Evolutionary conservation across 2,329 filamentous ascomycete genomes (phyloP), one percentile per base, ranked within the genome.

Genomic region (Nigrospora osmanthi): DNA sequence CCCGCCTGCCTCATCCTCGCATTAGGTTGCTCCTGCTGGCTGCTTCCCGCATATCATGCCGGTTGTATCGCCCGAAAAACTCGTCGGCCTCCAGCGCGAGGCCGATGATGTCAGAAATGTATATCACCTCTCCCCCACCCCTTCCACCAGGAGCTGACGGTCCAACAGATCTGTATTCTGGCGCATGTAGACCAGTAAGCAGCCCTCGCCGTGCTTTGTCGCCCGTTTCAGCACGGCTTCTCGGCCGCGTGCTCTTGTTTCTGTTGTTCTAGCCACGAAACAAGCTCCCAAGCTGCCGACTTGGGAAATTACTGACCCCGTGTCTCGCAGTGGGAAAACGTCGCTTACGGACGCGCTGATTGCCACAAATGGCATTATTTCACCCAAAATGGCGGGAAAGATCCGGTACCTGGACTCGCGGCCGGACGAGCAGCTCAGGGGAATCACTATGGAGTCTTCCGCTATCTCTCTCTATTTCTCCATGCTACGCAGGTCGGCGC

Each of bases 391-490:
- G 59, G 93, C 93, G 46, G 93, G 93, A 64, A 97, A 97, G 74
- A 94, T 98, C 66, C 85, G 93, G 54, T 98, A 97, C 60, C 81
- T 98, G 47, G 93, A 98, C 69, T 97, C 93, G 17, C 78, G 93
- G 37, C 91, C 91, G 2, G 93, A 98, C 66, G 93, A 98, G 65
- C 93, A 98, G 68, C 78, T 87, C 14, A 85, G 93, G 52, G 93
- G 93, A 46, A 98, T 98, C 60, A 98, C 93, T n/a, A 98, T 98
- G 93, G 93, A 98, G 65, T 97, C 93, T 0, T 97, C 91, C 6
- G 93, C 93, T 50, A 98, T 98, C 52, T 97, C 93, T 1, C 74
- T 98, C 32, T 94, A 87, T 67, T 98, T 98, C 64, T 94, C 90
- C 33, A 88, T 97, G 77, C 71, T 95, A 44, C 79, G 90, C 54